Evolutionary conservation across 139 green algal species (phyloP), one percentile per base, ranked within the genome.

Genomic region (Desmodesmus armatus): DNA sequence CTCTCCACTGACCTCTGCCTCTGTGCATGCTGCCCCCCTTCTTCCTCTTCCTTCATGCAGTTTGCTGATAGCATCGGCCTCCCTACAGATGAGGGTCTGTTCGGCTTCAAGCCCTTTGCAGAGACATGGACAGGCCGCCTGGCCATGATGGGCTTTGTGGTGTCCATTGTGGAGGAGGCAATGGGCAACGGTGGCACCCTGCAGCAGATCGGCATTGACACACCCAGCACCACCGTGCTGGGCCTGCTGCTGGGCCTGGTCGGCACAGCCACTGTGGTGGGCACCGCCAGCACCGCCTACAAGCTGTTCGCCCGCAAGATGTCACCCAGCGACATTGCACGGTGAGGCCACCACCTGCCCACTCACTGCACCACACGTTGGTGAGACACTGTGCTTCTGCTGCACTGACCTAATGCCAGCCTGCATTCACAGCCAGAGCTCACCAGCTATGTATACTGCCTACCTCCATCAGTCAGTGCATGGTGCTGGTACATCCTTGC

Each of bases 71-170:
- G 70, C 55, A 90, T 95, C 31, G 91, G 91, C 2, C 85, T 96
- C 76, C 88, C 88, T 5, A 91, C 90, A 17, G 83, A 91, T 23
- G 93, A 96, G 70, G 92, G 93, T 25, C 65, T 93, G 4, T 96
- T 96, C 75, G 93, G 93, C 21, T 96, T 96, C 87, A 92, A 87
- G 25, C 93, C 93, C 11, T 95, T 95, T 75, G 69, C 86, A 15
- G 93, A 96, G 90, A 80, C 92, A 35, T 96, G 91, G 90, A 87
- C 87, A 0, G 91, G 92, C 13, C 90, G 93, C 31, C 88, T 92
- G 80, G 91, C 92, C 11, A 94, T 94, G 93, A 84, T 94, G 49
- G 93, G 93, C 53, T 95, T 95, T 80, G 71, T 93, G 0, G 84
- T 79, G 17, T 83, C 35, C 65, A 87, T 94, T 21, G 74, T 91